phyloP scores from a whole-genome alignment of 2,329 filamentous ascomycete species.

The Bipolaris oryzae region DNA sequence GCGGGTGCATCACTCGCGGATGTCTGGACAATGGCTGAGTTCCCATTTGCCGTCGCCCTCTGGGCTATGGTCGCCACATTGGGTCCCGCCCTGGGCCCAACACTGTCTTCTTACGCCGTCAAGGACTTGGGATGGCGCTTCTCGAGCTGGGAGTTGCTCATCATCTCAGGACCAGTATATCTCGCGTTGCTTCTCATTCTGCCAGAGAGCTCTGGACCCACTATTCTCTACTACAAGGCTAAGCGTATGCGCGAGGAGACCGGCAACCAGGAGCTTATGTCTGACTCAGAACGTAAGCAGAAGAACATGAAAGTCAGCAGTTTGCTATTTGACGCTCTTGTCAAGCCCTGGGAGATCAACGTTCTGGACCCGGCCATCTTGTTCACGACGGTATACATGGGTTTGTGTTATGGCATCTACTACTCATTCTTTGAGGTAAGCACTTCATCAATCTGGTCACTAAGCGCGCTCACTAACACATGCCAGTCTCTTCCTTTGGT shows the following conservation, averaged over 20 bases:
- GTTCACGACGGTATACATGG: constrained; percentile 83
- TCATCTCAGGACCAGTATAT: constrained; percentile 73
- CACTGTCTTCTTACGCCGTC: constrained; percentile 76
- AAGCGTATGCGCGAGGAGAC: constrained; percentile 72
- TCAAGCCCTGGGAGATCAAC: constrained; percentile 81
- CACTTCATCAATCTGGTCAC: not conserved
- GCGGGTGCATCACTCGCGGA: constrained; percentile 43
- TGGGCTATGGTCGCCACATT: constrained; percentile 50
- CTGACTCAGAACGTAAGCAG: constrained; percentile 77
- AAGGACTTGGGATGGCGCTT: constrained; percentile 76
- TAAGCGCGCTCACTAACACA: not conserved
- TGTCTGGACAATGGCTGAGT: constrained; percentile 48
- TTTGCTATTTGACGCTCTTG: constrained; percentile 60
- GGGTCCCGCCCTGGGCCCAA: constrained; percentile 67
- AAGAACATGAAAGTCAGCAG: constrained; percentile 40
- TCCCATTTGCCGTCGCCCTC: constrained; percentile 50
- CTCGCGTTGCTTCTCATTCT: constrained; percentile 79
- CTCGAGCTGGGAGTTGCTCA: constrained; percentile 84
- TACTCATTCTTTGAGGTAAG: constrained; percentile 74
- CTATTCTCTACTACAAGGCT: constrained; percentile 64
- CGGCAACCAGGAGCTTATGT: constrained; percentile 70
- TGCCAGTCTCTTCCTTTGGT: constrained; percentile 59
- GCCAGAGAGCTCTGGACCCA: constrained; percentile 81
- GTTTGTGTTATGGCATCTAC: constrained; percentile 72
- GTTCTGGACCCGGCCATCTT: constrained; percentile 83